These are phyloP conservation scores for Penicillium paneum DNA, from an alignment of 2,329 filamentous ascomycete species.

Conservation along the genomic window DNA sequence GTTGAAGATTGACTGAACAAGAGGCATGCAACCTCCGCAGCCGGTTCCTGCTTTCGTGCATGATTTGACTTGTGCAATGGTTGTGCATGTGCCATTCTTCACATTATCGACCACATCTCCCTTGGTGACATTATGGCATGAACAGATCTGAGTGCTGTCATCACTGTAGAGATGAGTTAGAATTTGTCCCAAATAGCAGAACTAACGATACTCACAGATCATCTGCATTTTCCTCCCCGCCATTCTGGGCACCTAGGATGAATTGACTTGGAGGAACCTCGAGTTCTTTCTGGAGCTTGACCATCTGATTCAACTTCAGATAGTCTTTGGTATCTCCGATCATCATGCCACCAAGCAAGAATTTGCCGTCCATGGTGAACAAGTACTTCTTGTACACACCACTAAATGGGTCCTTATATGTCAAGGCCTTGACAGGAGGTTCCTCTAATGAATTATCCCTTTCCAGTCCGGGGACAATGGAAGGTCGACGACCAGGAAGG, in stretches of 20 bases:
- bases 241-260: conserved; percentile 73
- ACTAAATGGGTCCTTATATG: conserved; percentile 83
- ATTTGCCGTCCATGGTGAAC: conserved; percentile 85
- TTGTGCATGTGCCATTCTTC: conserved; percentile 77
- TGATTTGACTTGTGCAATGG: conserved; percentile 76
- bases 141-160: conserved; percentile 86
- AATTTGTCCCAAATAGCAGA: neutral
- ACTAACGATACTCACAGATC: conserved; percentile 56
- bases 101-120: conserved; percentile 69
- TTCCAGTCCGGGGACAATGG: conserved; percentile 40
- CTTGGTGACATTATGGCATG: conserved; percentile 89
- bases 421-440: conserved; percentile 72
- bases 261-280: conserved; percentile 77
- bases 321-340: conserved; percentile 91
- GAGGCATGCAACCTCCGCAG: conserved; percentile 84
- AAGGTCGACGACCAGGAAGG: conserved; percentile 58
- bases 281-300: conserved; percentile 76
- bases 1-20: conserved; percentile 88
- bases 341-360: conserved; percentile 94
- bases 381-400: conserved; percentile 92
- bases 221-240: conserved; percentile 69
- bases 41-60: conserved; percentile 91
- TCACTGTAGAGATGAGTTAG: conserved; percentile 42
- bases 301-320: conserved; percentile 81
- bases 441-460: conserved; percentile 44